Percentiles rank a stretch among this genome's conserved stretches.
phyloP scores from a whole-genome alignment of 495 filamentous ascomycete species.

The Penicillium robsamsonii region DNA sequence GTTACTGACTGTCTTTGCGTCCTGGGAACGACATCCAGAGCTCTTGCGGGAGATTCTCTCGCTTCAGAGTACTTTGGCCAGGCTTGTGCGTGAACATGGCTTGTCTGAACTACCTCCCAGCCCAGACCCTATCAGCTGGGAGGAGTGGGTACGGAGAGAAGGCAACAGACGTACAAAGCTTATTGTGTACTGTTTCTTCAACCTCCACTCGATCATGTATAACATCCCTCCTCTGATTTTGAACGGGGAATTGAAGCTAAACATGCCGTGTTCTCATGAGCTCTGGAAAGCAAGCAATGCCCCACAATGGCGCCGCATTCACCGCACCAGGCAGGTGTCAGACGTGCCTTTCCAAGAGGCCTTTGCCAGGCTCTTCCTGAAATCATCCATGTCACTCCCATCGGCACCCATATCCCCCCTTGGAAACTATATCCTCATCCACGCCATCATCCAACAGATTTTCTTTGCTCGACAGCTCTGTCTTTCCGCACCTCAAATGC shows the following conservation, averaged over 20 bases:
- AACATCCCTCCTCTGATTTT: conserved; percentile 53
- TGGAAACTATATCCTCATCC: conserved; percentile 54
- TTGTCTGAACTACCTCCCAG: conserved; percentile 36
- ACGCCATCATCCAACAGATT: conserved; percentile 53
- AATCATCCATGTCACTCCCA: conserved; percentile 41
- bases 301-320: conserved; percentile 44
- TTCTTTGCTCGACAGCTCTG: conserved; percentile 52
- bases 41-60: conserved; percentile 50
- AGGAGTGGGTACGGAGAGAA: conserved; percentile 50
- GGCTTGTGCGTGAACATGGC: conserved; percentile 49
- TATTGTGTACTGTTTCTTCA: conserved; percentile 55
- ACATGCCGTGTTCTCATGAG: conserved; percentile 50
- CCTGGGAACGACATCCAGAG: conserved; percentile 53
- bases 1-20: conserved; percentile 50
- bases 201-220: conserved; percentile 54
- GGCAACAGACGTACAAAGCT: conserved; percentile 51
- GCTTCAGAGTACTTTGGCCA: conserved; percentile 48
- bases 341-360: conserved; percentile 49
- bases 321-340: conserved; percentile 36
- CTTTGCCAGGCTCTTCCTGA: conserved; percentile 46
- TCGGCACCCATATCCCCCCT: conserved; percentile 53
- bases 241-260: conserved; percentile 49
- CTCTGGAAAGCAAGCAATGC: conserved; percentile 52
- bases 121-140: conserved; percentile 44
- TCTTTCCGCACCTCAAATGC: conserved; percentile 43